Evolutionary conservation across 176 grass and related monocot genomes (phyloP), one percentile per base, ranked within the genome.

Genomic region (Carex pumila): DNA sequence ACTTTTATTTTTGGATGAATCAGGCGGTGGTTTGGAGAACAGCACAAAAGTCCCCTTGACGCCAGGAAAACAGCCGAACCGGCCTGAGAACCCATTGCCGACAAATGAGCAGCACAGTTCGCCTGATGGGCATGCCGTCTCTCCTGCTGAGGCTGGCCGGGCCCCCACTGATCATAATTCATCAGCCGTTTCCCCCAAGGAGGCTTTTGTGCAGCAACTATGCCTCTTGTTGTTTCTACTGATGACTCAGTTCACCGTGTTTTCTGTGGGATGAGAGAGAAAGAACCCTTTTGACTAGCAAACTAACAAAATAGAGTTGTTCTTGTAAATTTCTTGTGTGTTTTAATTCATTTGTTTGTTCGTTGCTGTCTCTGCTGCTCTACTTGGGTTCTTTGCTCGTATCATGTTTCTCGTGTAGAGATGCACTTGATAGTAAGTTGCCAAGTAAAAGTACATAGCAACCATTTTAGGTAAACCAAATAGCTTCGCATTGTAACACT

Each of bases 51-150:
- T 94, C 11, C 85, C 93, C n/a, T 57, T 96, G 54, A 91, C 88
- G 0, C 90, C 93, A 25, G 91, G 87, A 34, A 88, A 90, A 60
- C 85, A 88, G 49, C 60, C 62, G 59, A 79, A 94, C 85, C 87
- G 61, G 45, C 87, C 97, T 0, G 88, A 92, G 84, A 92, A 92
- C 68, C 93, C 91, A 29, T 89, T 99, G 34, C 97, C 93, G n/a
- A 92, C 93, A 60, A 90, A 89, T 83, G 91, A 99, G 61, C 91
- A 99, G 83, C 91, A 90, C 84, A 95, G 88, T 10, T 90, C 88
- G 0, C 96, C 97, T 4, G 75, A 62, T 39, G 80, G 84, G 13
- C 71, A 61, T 25, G 80, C 81, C 12, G 82, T 90, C 29, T 87
- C 93, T 18, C 91, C 96, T 10, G 90, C 89, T 0, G 85, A 91